Conservation (phyloP, 192 early-diverging fungal species). For the Mortierella alpina region DNA sequence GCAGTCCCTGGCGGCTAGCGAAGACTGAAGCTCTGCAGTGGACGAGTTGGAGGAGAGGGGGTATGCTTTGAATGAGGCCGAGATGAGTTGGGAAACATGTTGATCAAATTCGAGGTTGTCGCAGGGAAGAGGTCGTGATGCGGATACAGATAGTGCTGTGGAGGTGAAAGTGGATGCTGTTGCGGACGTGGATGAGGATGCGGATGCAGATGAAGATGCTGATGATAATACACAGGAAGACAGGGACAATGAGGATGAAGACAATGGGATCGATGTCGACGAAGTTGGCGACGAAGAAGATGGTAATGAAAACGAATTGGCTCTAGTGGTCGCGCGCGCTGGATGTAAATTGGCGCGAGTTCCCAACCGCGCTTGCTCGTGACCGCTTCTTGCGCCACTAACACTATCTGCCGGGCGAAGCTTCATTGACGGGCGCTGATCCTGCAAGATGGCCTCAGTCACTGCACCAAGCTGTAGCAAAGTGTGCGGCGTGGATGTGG, state of each 20-base stretch:
- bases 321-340: too few relatives aligned
- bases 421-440: conserved; percentile 9
- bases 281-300: not conserved
- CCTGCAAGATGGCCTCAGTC: conserved; percentile 27
- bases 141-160: not conserved
- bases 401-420: not conserved
- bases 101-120: not conserved
- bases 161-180: not conserved
- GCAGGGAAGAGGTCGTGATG: not conserved
- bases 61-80: not conserved
- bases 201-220: not conserved
- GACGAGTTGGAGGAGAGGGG: conserved; percentile 7
- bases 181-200: not conserved
- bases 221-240: not conserved
- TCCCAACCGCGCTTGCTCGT: too few relatives aligned
- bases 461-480: conserved; percentile 2
- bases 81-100: not conserved
- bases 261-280: not conserved
- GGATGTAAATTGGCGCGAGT: too few relatives aligned
- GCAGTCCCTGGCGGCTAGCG: not conserved
- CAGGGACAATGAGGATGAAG: too few relatives aligned
- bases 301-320: not conserved
- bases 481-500: not conserved
- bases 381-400: too few relatives aligned
- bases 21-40: conserved; percentile 22